Percentiles rank a stretch among this genome's conserved stretches.
These are phyloP conservation scores for Scleroderma bovista DNA, from an alignment of 768 basidiomycete genomes.

Conservation along the genomic window DNA sequence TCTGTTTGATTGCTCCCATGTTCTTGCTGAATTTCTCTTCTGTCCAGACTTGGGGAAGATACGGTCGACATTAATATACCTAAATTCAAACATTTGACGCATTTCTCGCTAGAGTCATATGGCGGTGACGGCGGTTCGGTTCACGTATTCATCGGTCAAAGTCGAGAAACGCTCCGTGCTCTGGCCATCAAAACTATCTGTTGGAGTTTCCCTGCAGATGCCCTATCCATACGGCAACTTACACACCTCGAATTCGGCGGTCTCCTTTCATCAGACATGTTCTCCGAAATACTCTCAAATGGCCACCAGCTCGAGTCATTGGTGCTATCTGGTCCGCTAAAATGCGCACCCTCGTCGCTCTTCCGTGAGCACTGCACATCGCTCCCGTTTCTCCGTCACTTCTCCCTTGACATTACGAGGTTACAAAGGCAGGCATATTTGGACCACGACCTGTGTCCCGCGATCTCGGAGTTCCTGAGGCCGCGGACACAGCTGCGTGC, in stretches of 20 bases:
- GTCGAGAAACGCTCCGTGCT: slow-evolving; percentile 47
- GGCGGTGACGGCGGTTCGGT: slow-evolving; percentile 36
- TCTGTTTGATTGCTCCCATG: neutral
- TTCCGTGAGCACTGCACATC: slow-evolving; percentile 40
- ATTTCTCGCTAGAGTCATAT: slow-evolving; percentile 50
- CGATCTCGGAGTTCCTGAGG: slow-evolving; percentile 62
- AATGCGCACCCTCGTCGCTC: slow-evolving; percentile 44
- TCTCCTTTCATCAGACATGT: slow-evolving; percentile 44
- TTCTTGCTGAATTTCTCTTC: neutral
- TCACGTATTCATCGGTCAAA: slow-evolving; percentile 46
- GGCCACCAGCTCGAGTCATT: slow-evolving; percentile 63
- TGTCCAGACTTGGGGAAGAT: slow-evolving; percentile 31
- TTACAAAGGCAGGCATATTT: slow-evolving; percentile 38
- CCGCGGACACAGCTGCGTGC: slow-evolving; percentile 47
- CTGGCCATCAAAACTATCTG: slow-evolving; percentile 48
- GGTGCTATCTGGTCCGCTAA: slow-evolving; percentile 48
- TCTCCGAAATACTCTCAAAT: slow-evolving; percentile 54
- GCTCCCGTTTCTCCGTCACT: slow-evolving; percentile 62
- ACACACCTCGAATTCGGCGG: slow-evolving; percentile 60
- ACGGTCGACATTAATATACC: slow-evolving; percentile 42
- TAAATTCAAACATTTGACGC: slow-evolving; percentile 49
- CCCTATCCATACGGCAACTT: slow-evolving; percentile 56
- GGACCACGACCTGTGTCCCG: slow-evolving; percentile 64
- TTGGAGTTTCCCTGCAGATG: slow-evolving; percentile 53
- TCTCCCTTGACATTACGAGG: slow-evolving; percentile 47